phyloP scores from a whole-genome alignment of 164 flowering plant genomes.

The Platanus orientalis region DNA sequence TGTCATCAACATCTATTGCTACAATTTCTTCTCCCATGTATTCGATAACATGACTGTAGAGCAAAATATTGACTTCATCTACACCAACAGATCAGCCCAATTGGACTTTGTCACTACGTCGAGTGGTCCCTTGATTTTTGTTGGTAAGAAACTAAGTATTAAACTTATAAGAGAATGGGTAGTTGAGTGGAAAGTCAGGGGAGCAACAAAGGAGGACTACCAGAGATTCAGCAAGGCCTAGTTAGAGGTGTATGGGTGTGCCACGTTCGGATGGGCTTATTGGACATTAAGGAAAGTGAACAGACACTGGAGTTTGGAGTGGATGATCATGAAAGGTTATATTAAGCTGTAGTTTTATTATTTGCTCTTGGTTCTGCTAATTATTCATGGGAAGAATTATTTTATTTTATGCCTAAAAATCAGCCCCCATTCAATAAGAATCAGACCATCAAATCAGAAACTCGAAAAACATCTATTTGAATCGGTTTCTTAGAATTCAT shows the following conservation, averaged over 20 bases:
- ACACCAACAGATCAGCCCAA: constrained; percentile 32
- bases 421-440: no score
- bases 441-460: no score
- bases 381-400: no score
- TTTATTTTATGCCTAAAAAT: no score
- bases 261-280: constrained; percentile 78
- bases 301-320: constrained; percentile 58
- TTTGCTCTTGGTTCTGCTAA: no score
- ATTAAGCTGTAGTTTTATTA: constrained; percentile 31
- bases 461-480: no score
- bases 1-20: constrained; percentile 63
- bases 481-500: no score
- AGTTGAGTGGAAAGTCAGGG: no score
- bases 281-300: constrained; percentile 57
- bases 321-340: constrained; percentile 66
- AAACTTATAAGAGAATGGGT: no score
- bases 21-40: constrained; percentile 35
- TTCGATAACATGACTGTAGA: constrained; percentile 43
- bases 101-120: constrained; percentile 38
- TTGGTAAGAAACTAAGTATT: constrained; percentile 32
- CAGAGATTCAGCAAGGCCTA: constrained; percentile 56
- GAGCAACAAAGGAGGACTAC: constrained; percentile 23
- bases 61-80: constrained; percentile 52
- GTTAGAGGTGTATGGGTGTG: constrained; percentile 47
- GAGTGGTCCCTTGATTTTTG: constrained; percentile 58